Conservation (phyloP, 306 rosid species). For the Prunus kanzakura region DNA sequence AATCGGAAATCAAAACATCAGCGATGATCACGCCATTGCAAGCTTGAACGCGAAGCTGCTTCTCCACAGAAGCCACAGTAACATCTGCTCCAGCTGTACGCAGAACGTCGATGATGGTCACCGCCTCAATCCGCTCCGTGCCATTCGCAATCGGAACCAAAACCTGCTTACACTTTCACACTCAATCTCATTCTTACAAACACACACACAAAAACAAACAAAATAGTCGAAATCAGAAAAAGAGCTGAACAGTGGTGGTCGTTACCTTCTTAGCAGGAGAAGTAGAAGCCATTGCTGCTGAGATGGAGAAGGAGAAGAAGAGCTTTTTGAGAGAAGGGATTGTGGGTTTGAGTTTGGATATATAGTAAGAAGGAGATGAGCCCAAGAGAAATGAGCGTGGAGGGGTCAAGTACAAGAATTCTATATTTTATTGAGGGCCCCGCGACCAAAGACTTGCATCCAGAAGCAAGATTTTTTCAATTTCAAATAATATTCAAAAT, state of each 20-base stretch:
- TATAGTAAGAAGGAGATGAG: constrained; percentile 2
- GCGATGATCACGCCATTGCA: constrained; percentile 69
- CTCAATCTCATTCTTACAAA: background rate
- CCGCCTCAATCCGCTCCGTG: constrained; percentile 88
- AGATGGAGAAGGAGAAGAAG: constrained; percentile 28
- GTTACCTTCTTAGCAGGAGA: constrained; percentile 17
- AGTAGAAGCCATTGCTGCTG: constrained; percentile 43
- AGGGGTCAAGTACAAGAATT: constrained; percentile 5
- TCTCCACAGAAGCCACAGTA: constrained; percentile 70
- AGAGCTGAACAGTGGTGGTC: background rate
- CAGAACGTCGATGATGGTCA: constrained; percentile 73
- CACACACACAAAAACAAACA: background rate
- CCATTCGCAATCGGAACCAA: constrained; percentile 86
- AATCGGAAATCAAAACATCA: constrained; percentile 62
- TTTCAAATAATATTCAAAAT: too few species aligned
- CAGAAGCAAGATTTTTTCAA: too few species aligned
- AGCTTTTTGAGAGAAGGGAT: constrained; percentile 10
- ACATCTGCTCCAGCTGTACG: constrained; percentile 92
- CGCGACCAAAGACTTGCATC: too few species aligned
- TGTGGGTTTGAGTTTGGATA: background rate
- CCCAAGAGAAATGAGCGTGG: constrained; percentile 12
- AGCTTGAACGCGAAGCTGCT: constrained; percentile 59
- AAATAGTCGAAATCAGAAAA: background rate
- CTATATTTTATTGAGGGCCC: too few species aligned
- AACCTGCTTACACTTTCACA: constrained; percentile 31